A percentile compares a stretch with the other conserved stretches of the same genome.
These are phyloP conservation scores for Pseudevernia furfuracea DNA, from an alignment of 495 filamentous ascomycete species.

Conservation along the genomic window DNA sequence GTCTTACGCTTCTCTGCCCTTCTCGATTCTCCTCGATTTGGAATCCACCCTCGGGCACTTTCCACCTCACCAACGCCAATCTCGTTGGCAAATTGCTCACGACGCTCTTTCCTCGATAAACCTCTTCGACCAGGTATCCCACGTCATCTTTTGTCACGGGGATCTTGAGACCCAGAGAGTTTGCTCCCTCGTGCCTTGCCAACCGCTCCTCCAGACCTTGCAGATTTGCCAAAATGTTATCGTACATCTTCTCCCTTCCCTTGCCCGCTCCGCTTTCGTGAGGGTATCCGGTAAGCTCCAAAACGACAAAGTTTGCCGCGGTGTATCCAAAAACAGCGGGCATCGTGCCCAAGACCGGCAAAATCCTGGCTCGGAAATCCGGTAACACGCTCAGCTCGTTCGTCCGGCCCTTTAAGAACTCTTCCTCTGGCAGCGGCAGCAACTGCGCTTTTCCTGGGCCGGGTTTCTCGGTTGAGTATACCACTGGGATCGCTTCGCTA, in stretches of 20 bases:
- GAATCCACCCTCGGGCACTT: constrained; percentile 48
- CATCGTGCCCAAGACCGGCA: constrained; percentile 95
- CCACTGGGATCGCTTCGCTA: constrained; percentile 75
- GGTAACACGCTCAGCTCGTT: constrained; percentile 80
- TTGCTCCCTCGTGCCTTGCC: constrained; percentile 45
- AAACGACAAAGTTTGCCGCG: constrained; percentile 83
- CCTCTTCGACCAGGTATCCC: constrained; percentile 80
- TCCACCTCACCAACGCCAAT: constrained; percentile 71
- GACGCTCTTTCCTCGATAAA: constrained; percentile 75
- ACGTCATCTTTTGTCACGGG: constrained; percentile 73
- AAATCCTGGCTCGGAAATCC: constrained; percentile 86
- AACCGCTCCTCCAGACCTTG: constrained; percentile 71
- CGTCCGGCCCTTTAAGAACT: constrained; percentile 80
- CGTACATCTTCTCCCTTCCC: constrained; percentile 81
- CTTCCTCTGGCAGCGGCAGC: constrained; percentile 78
- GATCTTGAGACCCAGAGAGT: constrained; percentile 63
- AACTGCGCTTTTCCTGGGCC: constrained; percentile 87
- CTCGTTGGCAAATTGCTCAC: constrained; percentile 74
- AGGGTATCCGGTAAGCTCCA: constrained; percentile 79
- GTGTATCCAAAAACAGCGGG: constrained; percentile 90
- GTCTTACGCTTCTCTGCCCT: constrained; percentile 61
- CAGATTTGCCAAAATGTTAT: constrained; percentile 61
- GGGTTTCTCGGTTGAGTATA: constrained; percentile 88
- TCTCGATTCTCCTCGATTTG: constrained; percentile 37
- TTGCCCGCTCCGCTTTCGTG: constrained; percentile 74